Base-by-base conservation (phyloP, 306 rosid species). In the Abrus pulchellus region DNA sequence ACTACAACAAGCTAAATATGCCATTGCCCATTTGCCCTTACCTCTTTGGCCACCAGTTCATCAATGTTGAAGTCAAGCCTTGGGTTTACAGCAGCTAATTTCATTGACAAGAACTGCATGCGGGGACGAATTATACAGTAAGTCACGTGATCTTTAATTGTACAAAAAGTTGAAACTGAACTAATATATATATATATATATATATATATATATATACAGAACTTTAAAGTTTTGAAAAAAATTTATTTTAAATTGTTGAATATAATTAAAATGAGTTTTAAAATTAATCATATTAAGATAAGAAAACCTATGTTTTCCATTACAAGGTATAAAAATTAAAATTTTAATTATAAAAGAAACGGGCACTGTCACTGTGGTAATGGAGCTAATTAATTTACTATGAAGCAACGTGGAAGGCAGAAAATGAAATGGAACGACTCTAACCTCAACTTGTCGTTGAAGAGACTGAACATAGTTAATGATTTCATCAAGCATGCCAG, bases 401-500 rank as follows among this genome's bases (percentile, higher is more conserved):
- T 41, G 1, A 1, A 40, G 12, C 7, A 57, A 43, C 52, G 50
- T 36, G 5, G 43, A 57, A 59, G 10, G 27, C 32, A 70, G 11
- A 1, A 45, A 53, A 50, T 59, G 20, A 20, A 20, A 20, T 20
- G 20, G 20, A 20, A 20, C 20, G 20, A 73, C 83, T 84, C 89
- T 93, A 52, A 94, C 98, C 97, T 94, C 95, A 47, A 94, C 96
- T 90, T 90, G 94, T 72, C 91, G 75, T 85, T 92, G 97, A 72
- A 94, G 97, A 76, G 97, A 92, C 59, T 94, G 97, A 84, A 90
- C 97, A 82, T 63, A 53, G 59, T 53, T 53, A 53, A 53, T 94
- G 80, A 94, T 92, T 86, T 94, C 98, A 71, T 94, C 98, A 1
- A 94, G 97, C 98, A 94, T 94, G 71, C 98, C 97, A 40, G 98